These are phyloP conservation scores for Dryadomyces quercus-mongolicae DNA, from an alignment of 2,329 filamentous ascomycete genomes.

Conservation along the genomic window DNA sequence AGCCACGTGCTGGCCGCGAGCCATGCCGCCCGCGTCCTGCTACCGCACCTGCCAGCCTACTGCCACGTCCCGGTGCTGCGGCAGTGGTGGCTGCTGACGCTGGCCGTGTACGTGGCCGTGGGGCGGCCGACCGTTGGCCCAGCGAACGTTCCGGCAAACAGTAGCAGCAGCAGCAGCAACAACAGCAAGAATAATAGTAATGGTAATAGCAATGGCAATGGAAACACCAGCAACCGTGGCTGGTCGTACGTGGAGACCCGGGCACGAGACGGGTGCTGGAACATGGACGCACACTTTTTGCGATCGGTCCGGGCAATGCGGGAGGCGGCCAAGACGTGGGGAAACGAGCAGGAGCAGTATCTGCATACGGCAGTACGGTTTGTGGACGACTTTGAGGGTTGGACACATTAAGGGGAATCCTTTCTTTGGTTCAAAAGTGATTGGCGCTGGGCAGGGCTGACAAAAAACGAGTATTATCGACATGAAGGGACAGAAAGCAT, in stretches of 20 bases:
- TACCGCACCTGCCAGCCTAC: constrained; percentile 62
- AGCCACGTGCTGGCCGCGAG: constrained; percentile 74
- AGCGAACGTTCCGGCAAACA: constrained; percentile 37
- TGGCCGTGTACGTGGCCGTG: constrained; percentile 67
- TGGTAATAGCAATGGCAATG: constrained; percentile 24
- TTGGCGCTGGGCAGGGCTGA: too few relatives aligned
- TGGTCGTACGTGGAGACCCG: constrained; percentile 69
- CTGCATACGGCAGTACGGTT: constrained; percentile 59
- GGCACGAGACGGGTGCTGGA: constrained; percentile 55
- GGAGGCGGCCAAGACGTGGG: constrained; percentile 64
- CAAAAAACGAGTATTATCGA: too few relatives aligned
- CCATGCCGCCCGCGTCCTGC: constrained; percentile 75
- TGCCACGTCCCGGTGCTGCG: constrained; percentile 64
- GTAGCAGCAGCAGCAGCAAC: too few relatives aligned
- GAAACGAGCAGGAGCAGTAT: constrained; percentile 53
- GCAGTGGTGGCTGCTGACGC: constrained; percentile 80
- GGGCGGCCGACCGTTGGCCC: constrained; percentile 60
- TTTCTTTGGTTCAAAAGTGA: too few relatives aligned
- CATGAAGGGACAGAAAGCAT: too few relatives aligned
- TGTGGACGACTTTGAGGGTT: constrained; percentile 60
- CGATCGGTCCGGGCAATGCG: constrained; percentile 56
- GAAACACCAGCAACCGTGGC: constrained; percentile 23
- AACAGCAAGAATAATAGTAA: too few relatives aligned
- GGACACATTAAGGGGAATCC: constrained; percentile 24
- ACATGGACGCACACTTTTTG: constrained; percentile 53